Evolutionary conservation across 2,329 filamentous ascomycete species (phyloP).

Genomic region (Alternaria brassicicola): DNA sequence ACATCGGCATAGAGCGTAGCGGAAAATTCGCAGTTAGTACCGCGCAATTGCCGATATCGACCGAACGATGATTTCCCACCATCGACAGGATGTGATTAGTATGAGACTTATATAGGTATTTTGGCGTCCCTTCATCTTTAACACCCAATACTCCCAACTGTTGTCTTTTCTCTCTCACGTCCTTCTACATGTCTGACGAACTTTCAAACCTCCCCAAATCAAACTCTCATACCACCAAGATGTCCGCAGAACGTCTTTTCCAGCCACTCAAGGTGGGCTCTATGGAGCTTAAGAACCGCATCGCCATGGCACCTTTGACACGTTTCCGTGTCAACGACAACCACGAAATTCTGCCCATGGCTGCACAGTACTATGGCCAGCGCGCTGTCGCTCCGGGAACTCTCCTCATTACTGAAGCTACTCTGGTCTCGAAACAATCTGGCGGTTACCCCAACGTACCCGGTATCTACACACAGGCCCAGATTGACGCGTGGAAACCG

Average conservation of each 20-base stretch:
- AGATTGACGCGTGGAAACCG: slow-evolving; percentile 63
- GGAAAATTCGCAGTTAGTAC: slow-evolving; percentile 15
- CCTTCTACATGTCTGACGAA: background rate
- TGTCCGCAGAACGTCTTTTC: slow-evolving; percentile 42
- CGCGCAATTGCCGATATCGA: slow-evolving; percentile 18
- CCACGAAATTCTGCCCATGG: slow-evolving; percentile 53
- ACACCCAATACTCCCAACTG: background rate
- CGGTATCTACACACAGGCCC: slow-evolving; percentile 59
- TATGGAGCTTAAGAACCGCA: slow-evolving; percentile 42
- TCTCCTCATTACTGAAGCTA: slow-evolving; percentile 65
- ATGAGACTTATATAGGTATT: slow-evolving; percentile 8
- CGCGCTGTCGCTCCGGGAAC: slow-evolving; percentile 60
- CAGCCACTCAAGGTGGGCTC: slow-evolving; percentile 45
- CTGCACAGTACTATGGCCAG: slow-evolving; percentile 61
- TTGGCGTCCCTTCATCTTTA: background rate
- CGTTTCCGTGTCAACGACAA: slow-evolving; percentile 55
- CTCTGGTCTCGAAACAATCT: slow-evolving; percentile 56
- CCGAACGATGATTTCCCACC: slow-evolving; percentile 18
- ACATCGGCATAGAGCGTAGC: slow-evolving; percentile 5
- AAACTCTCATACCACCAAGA: slow-evolving; percentile 12
- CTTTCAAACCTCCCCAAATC: background rate
- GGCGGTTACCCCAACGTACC: slow-evolving; percentile 61
- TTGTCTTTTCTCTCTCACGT: background rate
- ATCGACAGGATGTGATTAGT: slow-evolving; percentile 1
- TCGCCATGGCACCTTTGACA: slow-evolving; percentile 47